Conservation (phyloP, 2,329 filamentous ascomycete genomes). For the Didymella glomerata region DNA sequence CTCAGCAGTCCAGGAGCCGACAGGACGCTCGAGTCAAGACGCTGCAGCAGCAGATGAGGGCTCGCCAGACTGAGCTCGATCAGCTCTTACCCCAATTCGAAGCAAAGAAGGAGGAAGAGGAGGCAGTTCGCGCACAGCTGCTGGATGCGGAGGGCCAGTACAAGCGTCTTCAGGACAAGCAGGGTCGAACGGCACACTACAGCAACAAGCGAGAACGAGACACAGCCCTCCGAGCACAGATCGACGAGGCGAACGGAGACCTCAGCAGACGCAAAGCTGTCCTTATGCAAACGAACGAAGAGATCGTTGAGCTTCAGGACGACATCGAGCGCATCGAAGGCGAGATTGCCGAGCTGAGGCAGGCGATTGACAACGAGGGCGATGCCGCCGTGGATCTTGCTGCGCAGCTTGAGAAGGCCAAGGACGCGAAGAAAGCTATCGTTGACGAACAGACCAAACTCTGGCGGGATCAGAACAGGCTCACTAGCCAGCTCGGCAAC, state of each 20-base stretch:
- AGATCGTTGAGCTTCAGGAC: slow-evolving; percentile 74
- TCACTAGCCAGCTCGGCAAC: slow-evolving; percentile 79
- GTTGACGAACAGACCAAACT: slow-evolving; percentile 88
- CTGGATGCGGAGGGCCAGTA: slow-evolving; percentile 78
- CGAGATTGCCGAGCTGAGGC: slow-evolving; percentile 74
- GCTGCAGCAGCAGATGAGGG: slow-evolving; percentile 76
- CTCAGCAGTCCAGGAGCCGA: slow-evolving; percentile 74
- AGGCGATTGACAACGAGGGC: slow-evolving; percentile 80
- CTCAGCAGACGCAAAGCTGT: slow-evolving; percentile 84
- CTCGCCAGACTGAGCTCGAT: slow-evolving; percentile 79
- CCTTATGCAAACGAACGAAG: slow-evolving; percentile 82
- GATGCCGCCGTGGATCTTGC: slow-evolving; percentile 76
- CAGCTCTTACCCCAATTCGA: slow-evolving; percentile 80
- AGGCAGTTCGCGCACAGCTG: slow-evolving; percentile 73
- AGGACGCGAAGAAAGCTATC: slow-evolving; percentile 79
- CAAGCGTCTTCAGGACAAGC: slow-evolving; percentile 87
- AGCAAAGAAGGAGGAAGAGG: slow-evolving; percentile 75
- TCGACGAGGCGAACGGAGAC: slow-evolving; percentile 78
- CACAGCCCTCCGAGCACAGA: slow-evolving; percentile 79
- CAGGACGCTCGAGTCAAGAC: slow-evolving; percentile 76
- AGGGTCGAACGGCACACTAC: slow-evolving; percentile 87
- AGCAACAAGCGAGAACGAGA: slow-evolving; percentile 89
- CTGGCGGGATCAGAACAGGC: slow-evolving; percentile 86
- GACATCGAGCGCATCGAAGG: slow-evolving; percentile 77
- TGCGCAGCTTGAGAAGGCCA: slow-evolving; percentile 77